phyloP scores from a whole-genome alignment of 108 stramenopile species.

The Cyclostephanos invisitatus region DNA sequence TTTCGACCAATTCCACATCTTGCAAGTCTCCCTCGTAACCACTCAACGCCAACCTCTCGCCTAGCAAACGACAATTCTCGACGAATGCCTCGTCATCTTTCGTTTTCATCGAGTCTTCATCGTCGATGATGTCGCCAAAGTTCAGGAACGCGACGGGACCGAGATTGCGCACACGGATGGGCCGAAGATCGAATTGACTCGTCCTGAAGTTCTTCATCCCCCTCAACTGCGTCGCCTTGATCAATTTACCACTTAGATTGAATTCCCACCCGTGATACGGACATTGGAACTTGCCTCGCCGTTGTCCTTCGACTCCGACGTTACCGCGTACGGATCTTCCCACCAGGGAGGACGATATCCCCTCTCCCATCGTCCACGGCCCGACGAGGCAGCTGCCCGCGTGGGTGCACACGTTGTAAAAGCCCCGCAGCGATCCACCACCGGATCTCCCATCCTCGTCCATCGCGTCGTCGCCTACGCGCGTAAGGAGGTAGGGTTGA shows the following conservation, averaged over 20 bases:
- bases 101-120: background rate
- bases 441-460: background rate
- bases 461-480: background rate
- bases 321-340: background rate
- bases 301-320: background rate
- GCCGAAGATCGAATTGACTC: conserved; percentile 26
- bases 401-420: conserved; percentile 47
- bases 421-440: conserved; percentile 20
- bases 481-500: background rate
- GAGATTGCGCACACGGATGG: conserved; percentile 5
- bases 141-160: conserved; percentile 33
- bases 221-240: conserved; percentile 39
- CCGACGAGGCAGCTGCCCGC: conserved; percentile 31
- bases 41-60: conserved; percentile 11
- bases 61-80: background rate
- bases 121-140: too few relatives aligned
- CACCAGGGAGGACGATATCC: background rate
- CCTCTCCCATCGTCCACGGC: conserved; percentile 17
- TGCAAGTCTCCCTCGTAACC: conserved; percentile 20
- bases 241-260: conserved; percentile 34
- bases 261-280: conserved; percentile 56
- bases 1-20: conserved; percentile 13
- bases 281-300: conserved; percentile 14
- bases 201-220: conserved; percentile 36
- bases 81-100: conserved; percentile 4